Evolutionary conservation across 129 eudicot genomes (phyloP), one percentile per base, ranked within the genome.

Genomic region (Scalesia atractyloides): DNA sequence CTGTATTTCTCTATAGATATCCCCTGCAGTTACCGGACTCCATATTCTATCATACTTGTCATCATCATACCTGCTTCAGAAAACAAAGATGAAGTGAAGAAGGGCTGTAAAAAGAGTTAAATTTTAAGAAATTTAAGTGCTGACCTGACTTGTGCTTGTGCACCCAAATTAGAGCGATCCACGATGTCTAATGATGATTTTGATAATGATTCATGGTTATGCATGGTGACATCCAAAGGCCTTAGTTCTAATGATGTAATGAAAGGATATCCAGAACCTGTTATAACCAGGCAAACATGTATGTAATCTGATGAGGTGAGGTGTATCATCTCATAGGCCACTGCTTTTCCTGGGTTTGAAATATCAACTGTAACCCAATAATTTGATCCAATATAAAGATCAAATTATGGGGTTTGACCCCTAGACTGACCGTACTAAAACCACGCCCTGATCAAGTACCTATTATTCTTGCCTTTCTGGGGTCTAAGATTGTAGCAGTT

Each of bases 401-500:
- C 85, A 59, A 86, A 86, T 14, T 1, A 12, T 15, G 82, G 84
- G 2, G 12, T 1, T 39, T 47, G 66, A 37, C 39, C 36, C 16
- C 6, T 37, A n/a, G 37, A 3, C 37, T 82, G 83, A 58, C 90
- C 90, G 1, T 86, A 69, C 69, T 69, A 2, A 22, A 82, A 86
- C 5, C 24, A 54, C 2, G 82, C 82, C 46, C 90, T 57, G 22
- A 85, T 72, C 39, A 79, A 16, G 36, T 52, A 82, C 36, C 26
- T 63, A 9, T 36, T 63, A 13, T 68, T 74, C 67, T 82, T 82
- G 12, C 82, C 84, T 13, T 34, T 34, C 12, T 58, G 7, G 24
- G 87, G 76, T 33, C n/a, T 73, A 1, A 85, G 76, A 50, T 77
- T 79, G 75, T 85, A 85, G 37, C 90, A 85, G 61, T 79, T 79